These are phyloP conservation scores for Phytopythium mirpurense DNA, from an alignment of 352 stramenopile genomes.

Conservation along the genomic window DNA sequence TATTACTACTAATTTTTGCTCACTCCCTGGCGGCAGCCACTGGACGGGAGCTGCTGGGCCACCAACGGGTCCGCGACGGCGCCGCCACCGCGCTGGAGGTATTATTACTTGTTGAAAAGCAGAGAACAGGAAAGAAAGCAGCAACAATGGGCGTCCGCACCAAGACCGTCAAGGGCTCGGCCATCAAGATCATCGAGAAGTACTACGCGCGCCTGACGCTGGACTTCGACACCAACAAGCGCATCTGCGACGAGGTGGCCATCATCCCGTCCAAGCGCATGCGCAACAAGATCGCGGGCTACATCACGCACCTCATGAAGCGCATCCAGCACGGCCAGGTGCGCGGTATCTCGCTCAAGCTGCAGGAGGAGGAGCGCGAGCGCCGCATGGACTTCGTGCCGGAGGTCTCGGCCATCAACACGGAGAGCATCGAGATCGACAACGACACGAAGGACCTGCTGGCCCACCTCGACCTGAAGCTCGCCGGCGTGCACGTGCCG, in stretches of 20 bases:
- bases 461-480: slow-evolving; percentile 92
- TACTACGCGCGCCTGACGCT: slow-evolving; percentile 99
- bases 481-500: slow-evolving; percentile 85
- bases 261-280: slow-evolving; percentile 99
- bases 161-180: slow-evolving; percentile 99
- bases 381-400: slow-evolving; percentile 99
- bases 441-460: slow-evolving; percentile 98
- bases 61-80: slow-evolving; percentile 13
- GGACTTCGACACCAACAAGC: slow-evolving; percentile 99
- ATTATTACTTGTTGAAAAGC: slow-evolving; percentile 35
- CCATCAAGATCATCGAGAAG: slow-evolving; percentile 99
- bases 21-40: neutral
- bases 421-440: slow-evolving; percentile 96
- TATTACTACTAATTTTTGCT: neutral
- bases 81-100: too few relatives aligned
- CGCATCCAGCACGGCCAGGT: slow-evolving; percentile 99
- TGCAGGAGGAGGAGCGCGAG: slow-evolving; percentile 99
- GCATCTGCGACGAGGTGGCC: slow-evolving; percentile 95
- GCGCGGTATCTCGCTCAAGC: slow-evolving; percentile 99
- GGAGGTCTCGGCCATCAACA: slow-evolving; percentile 94
- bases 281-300: slow-evolving; percentile 99
- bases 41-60: slow-evolving; percentile 4
- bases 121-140: slow-evolving; percentile 34
- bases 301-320: slow-evolving; percentile 99
- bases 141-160: slow-evolving; percentile 97